Base-by-base conservation (phyloP, 2,329 filamentous ascomycete species). In the Aspergillus neotritici region DNA sequence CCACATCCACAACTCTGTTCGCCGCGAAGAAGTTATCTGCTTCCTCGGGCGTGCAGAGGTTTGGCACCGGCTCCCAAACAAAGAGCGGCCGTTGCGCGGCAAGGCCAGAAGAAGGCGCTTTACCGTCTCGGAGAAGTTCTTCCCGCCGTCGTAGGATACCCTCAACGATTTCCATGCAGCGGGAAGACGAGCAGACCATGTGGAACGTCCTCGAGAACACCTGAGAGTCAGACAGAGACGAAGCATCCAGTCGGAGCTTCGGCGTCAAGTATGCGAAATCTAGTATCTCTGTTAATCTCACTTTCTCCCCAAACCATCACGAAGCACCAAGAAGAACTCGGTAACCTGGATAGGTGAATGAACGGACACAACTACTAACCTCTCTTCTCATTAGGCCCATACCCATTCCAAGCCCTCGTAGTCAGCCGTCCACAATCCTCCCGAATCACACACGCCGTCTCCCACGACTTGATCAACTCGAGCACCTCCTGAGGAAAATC, bases 21-120 rank as follows among this genome's bases (percentile, higher is more conserved):
- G 80, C 78, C 43, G 71, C 63, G 14, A 75, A 62, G 43, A 79
- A 78, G 14, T 71, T 74, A 0, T 70, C 60, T 14, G 78, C 63
- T 49, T 83, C 74, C 29, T 82, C 79, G 0, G 87, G 82, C 0
- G 78, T 83, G 64, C 90, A 96, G 1, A 87, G 76, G 65, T 96
- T 88, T 1, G 93, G 93, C 1, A 96, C 86, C 1, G 93, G 93
- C 63, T 98, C 93, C 91, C 91, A 98, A 40, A 97, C 80, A 62
- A 96, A 87, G 5, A 89, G 67, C 1, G 90, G 86, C 37, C 78
- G 77, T 1, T 71, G 57, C 52, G 72, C 73, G 9, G 57, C 48
- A 35, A 66, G 61, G 4, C 53, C 47, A 0, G 38, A 33, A 16
- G 65, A 49, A 11, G 65, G 34, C 43, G 60, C 43, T 33, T 58